phyloP scores from a whole-genome alignment of 768 basidiomycete species.

The Leccinum uliginosum region DNA sequence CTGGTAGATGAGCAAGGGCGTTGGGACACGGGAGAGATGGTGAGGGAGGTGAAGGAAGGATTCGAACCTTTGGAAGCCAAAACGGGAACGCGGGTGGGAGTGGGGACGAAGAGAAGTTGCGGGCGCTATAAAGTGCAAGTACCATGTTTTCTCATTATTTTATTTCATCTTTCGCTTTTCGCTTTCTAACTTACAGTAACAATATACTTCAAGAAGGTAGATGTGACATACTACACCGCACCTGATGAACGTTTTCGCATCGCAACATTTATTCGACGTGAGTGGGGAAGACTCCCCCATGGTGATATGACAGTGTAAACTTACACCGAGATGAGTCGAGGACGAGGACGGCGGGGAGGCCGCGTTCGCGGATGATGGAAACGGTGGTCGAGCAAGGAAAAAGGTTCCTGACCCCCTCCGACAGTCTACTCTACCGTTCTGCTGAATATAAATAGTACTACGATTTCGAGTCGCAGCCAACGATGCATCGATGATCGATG shows the following conservation, averaged over 20 bases:
- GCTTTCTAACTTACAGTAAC: background rate
- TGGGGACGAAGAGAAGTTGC: background rate
- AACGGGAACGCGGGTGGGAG: background rate
- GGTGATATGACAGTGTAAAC: too few relatives aligned
- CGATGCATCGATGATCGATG: too few relatives aligned
- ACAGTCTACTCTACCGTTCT: too few relatives aligned
- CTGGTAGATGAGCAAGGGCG: conserved; percentile 12
- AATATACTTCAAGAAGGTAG: background rate
- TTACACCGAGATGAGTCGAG: too few relatives aligned
- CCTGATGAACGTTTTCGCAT: background rate
- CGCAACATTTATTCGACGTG: background rate
- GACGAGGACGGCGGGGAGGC: conserved; percentile 56
- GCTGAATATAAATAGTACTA: too few relatives aligned
- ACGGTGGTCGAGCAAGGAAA: conserved; percentile 52
- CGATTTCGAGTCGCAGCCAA: too few relatives aligned
- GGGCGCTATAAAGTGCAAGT: background rate
- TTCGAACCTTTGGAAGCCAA: background rate
- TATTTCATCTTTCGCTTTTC: background rate
- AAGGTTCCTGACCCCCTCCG: conserved; percentile 72
- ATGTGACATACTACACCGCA: background rate
- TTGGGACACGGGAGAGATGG: background rate
- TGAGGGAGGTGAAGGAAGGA: background rate
- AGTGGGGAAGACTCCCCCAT: too few relatives aligned
- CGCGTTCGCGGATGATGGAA: conserved; percentile 4
- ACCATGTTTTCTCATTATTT: conserved; percentile 5